A percentile compares a stretch with the other conserved stretches of the same genome.
phyloP scores from a whole-genome alignment of 768 basidiomycete species.

The Termitomyces sp. region DNA sequence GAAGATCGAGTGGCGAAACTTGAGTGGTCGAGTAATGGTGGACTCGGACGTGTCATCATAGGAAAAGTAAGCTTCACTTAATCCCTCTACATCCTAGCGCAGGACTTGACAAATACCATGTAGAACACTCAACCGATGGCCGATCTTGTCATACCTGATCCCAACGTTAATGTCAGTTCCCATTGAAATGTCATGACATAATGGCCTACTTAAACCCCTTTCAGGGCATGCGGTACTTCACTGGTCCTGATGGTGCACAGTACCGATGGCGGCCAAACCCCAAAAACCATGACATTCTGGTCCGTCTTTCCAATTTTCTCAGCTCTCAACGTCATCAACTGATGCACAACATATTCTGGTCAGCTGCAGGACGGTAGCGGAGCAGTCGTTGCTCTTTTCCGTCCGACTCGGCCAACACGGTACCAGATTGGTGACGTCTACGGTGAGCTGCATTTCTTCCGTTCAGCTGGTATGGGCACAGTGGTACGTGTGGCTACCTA shows the following conservation, averaged over 20 bases:
- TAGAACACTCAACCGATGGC: constrained; percentile 79
- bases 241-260: constrained; percentile 75
- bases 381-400: constrained; percentile 74
- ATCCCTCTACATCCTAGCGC: constrained; percentile 10
- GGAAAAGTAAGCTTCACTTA: constrained; percentile 56
- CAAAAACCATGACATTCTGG: constrained; percentile 53
- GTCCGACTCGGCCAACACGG: constrained; percentile 68
- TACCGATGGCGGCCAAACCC: constrained; percentile 78
- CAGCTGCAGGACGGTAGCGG: constrained; percentile 72
- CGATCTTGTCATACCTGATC: constrained; percentile 73
- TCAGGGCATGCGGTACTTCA: constrained; percentile 66
- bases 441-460: constrained; percentile 81
- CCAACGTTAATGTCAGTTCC: constrained; percentile 52
- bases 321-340: constrained; percentile 14
- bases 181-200: constrained; percentile 8
- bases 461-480: constrained; percentile 73
- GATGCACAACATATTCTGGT: constrained; percentile 7
- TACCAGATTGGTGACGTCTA: constrained; percentile 86
- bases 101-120: constrained; percentile 21
- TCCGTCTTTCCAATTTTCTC: constrained; percentile 28
- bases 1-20: constrained; percentile 87
- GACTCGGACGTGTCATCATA: constrained; percentile 79
- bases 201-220: constrained; percentile 7
- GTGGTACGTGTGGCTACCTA: constrained; percentile 49
- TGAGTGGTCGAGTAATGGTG: constrained; percentile 81